Evolutionary conservation across 805 yeast genomes (phyloP).

Genomic region (Jamesozyma piceae): DNA sequence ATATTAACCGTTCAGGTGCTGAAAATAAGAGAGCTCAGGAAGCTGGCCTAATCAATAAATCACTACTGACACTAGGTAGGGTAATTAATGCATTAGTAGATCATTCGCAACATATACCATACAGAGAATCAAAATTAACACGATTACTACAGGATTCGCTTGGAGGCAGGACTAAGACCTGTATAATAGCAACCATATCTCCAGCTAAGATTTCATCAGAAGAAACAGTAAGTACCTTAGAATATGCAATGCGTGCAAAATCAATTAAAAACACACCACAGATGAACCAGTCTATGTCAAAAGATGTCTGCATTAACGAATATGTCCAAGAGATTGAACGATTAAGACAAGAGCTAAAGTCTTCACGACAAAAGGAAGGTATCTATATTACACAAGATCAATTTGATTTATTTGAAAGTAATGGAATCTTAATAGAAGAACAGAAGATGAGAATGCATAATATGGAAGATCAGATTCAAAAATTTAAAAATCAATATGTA

Average conservation of each 20-base stretch:
- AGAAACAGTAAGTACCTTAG: conserved; percentile 72
- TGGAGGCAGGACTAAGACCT: conserved; percentile 77
- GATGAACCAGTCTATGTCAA: conserved; percentile 48
- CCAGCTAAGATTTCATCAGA: conserved; percentile 65
- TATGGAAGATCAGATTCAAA: conserved; percentile 39
- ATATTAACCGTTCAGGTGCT: conserved; percentile 77
- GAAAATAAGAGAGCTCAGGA: conserved; percentile 76
- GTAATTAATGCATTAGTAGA: conserved; percentile 71
- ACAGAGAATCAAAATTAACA: conserved; percentile 75
- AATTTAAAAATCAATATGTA: conserved; percentile 35
- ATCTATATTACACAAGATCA: conserved; percentile 48
- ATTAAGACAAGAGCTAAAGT: conserved; percentile 49
- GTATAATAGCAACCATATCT: conserved; percentile 73
- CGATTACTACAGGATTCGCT: conserved; percentile 70
- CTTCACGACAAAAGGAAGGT: conserved; percentile 59
- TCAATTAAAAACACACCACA: conserved; percentile 63
- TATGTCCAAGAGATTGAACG: conserved; percentile 46
- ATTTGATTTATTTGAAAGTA: conserved; percentile 35
- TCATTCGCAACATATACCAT: conserved; percentile 63
- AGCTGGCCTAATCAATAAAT: conserved; percentile 85
- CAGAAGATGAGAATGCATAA: conserved; percentile 40
- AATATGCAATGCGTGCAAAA: conserved; percentile 77
- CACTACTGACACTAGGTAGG: conserved; percentile 73
- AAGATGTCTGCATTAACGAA: conserved; percentile 46
- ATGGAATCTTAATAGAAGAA: conserved; percentile 41